A percentile compares a stretch with the other conserved stretches of the same genome.
Evolutionary conservation across 2,329 filamentous ascomycete genomes (phyloP).

Genomic region (Sclerotinia spermophila): DNA sequence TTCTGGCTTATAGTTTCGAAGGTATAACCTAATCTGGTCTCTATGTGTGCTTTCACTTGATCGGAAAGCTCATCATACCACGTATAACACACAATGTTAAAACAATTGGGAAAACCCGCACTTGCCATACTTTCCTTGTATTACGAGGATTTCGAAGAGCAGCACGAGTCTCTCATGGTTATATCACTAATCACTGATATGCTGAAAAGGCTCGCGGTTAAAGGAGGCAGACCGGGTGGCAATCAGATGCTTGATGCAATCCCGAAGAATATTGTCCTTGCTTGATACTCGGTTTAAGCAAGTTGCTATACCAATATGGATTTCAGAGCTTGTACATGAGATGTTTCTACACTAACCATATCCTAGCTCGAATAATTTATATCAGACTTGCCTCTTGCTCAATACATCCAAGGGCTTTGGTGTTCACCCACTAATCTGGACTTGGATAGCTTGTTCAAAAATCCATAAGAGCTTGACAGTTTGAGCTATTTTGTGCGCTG

Average conservation of each 20-base stretch:
- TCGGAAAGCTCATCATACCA: not conserved
- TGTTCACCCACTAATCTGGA: not conserved
- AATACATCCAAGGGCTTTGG: not conserved
- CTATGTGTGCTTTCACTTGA: not conserved
- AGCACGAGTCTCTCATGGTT: not conserved
- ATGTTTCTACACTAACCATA: not conserved
- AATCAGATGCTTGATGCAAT: not conserved
- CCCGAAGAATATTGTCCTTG: not conserved
- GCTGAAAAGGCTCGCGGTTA: not conserved
- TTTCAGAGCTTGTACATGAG: not conserved
- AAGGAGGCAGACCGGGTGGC: not conserved
- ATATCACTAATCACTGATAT: not conserved
- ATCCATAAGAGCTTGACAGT: not conserved
- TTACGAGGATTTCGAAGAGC: not conserved
- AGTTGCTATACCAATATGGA: not conserved
- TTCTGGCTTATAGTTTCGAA: not conserved
- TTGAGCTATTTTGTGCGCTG: slow-evolving; percentile 6
- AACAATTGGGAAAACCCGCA: not conserved
- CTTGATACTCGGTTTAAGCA: not conserved
- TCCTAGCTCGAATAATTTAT: not conserved
- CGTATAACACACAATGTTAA: not conserved
- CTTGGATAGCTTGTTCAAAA: not conserved
- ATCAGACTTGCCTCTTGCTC: not conserved
- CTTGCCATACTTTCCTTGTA: not conserved
- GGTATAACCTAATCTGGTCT: not conserved